Conservation (phyloP, 345 rosid genomes). For the Cochlearia excelsa region DNA sequence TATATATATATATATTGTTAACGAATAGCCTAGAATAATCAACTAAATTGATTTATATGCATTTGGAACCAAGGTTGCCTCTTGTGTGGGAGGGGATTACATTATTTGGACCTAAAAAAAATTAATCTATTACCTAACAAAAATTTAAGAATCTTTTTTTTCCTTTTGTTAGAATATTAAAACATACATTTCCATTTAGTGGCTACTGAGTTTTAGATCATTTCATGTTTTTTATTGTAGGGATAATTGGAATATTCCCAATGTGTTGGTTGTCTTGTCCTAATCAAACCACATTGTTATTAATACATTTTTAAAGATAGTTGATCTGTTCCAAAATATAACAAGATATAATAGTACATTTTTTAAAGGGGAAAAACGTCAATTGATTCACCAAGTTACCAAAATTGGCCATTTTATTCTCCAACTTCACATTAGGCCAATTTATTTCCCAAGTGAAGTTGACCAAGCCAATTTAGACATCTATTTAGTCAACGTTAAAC, state of each 20-base stretch:
- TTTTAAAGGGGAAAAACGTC: no score
- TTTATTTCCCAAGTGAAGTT: no score
- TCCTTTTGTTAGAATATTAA: slow-evolving; percentile 11
- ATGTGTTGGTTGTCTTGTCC: slow-evolving; percentile 18
- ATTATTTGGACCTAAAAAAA: slow-evolving; percentile 6
- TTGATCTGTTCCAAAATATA: no score
- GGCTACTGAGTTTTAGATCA: slow-evolving; percentile 19
- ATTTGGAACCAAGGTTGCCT: not conserved
- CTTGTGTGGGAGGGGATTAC: slow-evolving; percentile 8
- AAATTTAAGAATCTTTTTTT: slow-evolving; percentile 11
- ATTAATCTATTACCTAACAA: slow-evolving; percentile 15
- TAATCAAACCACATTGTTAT: slow-evolving; percentile 13
- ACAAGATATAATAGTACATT: no score
- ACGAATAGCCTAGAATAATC: no score
- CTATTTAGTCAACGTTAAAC: no score
- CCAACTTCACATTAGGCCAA: no score
- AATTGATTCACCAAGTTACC: no score
- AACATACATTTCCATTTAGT: slow-evolving; percentile 19
- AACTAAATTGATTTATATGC: no score
- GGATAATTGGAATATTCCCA: slow-evolving; percentile 22
- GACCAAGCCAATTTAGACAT: no score
- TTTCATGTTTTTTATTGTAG: slow-evolving; percentile 2
- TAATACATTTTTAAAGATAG: not conserved
- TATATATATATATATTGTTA: no score
- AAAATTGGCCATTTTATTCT: no score